A percentile compares a stretch with the other conserved stretches of the same genome.
phyloP scores from a whole-genome alignment of 1,139 yeast species.

The Saccharomyces hybrid region DNA sequence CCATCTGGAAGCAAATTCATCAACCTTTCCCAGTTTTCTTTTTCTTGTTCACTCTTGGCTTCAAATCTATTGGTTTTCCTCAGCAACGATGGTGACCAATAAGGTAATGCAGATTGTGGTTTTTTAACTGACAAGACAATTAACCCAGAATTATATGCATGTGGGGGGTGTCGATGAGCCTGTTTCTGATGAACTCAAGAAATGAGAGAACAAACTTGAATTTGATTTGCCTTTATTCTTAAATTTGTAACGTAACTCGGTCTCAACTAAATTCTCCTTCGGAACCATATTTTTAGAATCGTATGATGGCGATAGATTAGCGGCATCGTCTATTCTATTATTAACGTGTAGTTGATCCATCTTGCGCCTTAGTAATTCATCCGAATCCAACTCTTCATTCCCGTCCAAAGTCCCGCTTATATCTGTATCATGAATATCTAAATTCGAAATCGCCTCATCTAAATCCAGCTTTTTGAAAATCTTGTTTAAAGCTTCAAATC shows the following conservation, averaged over 20 bases:
- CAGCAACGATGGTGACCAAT: conserved; percentile 33
- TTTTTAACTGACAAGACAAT: conserved; percentile 17
- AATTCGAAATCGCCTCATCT: conserved; percentile 15
- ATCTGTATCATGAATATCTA: conserved; percentile 21
- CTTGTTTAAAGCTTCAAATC: conserved; percentile 18
- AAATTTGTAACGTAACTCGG: conserved; percentile 16
- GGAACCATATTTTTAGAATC: conserved; percentile 14
- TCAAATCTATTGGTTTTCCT: conserved; percentile 28
- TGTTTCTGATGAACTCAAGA: conserved; percentile 11
- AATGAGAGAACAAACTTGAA: conserved; percentile 19
- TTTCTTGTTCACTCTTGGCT: conserved; percentile 25
- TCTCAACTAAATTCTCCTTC: conserved; percentile 13
- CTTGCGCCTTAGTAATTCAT: conserved; percentile 19
- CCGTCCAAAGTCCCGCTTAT: conserved; percentile 18
- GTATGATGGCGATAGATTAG: conserved; percentile 9
- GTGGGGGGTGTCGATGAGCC: conserved; percentile 5
- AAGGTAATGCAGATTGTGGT: conserved; percentile 31
- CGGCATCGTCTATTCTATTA: conserved; percentile 16
- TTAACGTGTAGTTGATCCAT: conserved; percentile 20
- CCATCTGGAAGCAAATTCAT: conserved; percentile 22
- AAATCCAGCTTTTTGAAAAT: conserved; percentile 15
- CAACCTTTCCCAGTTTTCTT: conserved; percentile 26
- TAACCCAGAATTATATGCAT: conserved; percentile 18
- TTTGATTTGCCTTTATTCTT: conserved; percentile 16
- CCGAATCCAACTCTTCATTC: conserved; percentile 14